phyloP scores from a whole-genome alignment of 768 basidiomycete genomes.

The Podaxis sp. region DNA sequence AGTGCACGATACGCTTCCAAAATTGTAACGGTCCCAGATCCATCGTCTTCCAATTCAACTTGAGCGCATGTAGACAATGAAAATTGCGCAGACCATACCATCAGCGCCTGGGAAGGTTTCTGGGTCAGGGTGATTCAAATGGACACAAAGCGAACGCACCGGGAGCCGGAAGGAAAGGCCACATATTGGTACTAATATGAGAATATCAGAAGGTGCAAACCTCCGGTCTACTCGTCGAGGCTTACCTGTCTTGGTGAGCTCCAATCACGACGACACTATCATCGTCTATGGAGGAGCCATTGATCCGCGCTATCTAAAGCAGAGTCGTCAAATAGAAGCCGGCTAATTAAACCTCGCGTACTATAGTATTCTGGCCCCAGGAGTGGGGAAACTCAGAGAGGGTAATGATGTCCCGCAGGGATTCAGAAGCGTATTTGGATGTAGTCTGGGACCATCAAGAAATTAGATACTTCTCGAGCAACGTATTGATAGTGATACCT shows the following conservation, averaged over 20 bases:
- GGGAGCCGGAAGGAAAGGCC: constrained; percentile 77
- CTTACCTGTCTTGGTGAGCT: constrained; percentile 82
- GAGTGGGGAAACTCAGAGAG: constrained; percentile 73
- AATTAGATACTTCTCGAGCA: constrained; percentile 4
- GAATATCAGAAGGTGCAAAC: background rate
- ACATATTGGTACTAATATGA: constrained; percentile 59
- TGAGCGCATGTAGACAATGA: constrained; percentile 20
- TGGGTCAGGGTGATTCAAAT: background rate
- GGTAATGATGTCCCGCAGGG: constrained; percentile 55
- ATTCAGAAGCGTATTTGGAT: constrained; percentile 51
- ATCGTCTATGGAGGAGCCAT: constrained; percentile 62
- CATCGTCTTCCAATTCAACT: constrained; percentile 53
- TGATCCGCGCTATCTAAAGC: constrained; percentile 69
- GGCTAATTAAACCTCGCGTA: constrained; percentile 30
- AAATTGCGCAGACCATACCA: constrained; percentile 30
- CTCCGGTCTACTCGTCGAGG: background rate
- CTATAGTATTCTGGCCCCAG: constrained; percentile 85
- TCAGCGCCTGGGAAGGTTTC: constrained; percentile 40
- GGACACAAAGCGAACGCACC: constrained; percentile 40
- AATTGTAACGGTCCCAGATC: constrained; percentile 78
- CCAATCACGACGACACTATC: constrained; percentile 66
- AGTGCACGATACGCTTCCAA: constrained; percentile 74
- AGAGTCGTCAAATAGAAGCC: background rate
- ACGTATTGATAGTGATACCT: constrained; percentile 40
- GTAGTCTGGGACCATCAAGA: constrained; percentile 51